These are phyloP conservation scores for Postia placenta DNA, from an alignment of 768 basidiomycete genomes.

Conservation along the genomic window DNA sequence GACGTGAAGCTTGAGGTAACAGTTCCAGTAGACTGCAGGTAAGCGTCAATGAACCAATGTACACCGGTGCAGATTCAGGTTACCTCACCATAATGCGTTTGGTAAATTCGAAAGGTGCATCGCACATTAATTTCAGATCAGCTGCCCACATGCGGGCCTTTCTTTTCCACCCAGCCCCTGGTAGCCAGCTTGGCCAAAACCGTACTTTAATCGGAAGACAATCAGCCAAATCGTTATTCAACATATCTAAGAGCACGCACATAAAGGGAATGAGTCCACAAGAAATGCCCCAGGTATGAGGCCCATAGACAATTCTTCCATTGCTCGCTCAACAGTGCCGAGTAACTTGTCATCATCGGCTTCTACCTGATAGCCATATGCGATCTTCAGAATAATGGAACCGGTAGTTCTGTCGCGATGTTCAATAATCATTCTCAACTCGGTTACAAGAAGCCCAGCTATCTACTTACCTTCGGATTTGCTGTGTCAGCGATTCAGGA, in stretches of 20 bases:
- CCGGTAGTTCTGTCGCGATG: slow-evolving; percentile 16
- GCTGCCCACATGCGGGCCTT: slow-evolving; percentile 14
- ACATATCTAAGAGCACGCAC: slow-evolving; percentile 8
- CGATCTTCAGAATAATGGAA: slow-evolving; percentile 23
- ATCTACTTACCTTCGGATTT: slow-evolving; percentile 27
- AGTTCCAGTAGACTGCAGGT: slow-evolving; percentile 50
- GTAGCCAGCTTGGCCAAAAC: slow-evolving; percentile 34
- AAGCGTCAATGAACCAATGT: not conserved
- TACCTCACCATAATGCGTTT: slow-evolving; percentile 27
- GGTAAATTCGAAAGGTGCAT: slow-evolving; percentile 27
- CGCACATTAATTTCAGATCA: slow-evolving; percentile 19
- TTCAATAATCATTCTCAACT: too few species aligned
- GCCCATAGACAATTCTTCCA: slow-evolving; percentile 18
- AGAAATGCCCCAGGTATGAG: slow-evolving; percentile 25
- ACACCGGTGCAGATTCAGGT: not conserved
- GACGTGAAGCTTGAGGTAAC: slow-evolving; percentile 54
- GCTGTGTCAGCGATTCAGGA: slow-evolving; percentile 18
- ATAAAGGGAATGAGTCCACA: slow-evolving; percentile 25
- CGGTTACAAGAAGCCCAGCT: too few species aligned
- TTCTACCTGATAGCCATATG: slow-evolving; percentile 22
- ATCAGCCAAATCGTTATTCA: not conserved
- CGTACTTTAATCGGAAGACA: slow-evolving; percentile 19
- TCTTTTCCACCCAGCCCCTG: slow-evolving; percentile 31
- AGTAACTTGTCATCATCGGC: slow-evolving; percentile 32
- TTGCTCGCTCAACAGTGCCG: slow-evolving; percentile 25